Base-by-base conservation (phyloP, 2,329 filamentous ascomycete genomes). In the Podosphaera leucotricha region DNA sequence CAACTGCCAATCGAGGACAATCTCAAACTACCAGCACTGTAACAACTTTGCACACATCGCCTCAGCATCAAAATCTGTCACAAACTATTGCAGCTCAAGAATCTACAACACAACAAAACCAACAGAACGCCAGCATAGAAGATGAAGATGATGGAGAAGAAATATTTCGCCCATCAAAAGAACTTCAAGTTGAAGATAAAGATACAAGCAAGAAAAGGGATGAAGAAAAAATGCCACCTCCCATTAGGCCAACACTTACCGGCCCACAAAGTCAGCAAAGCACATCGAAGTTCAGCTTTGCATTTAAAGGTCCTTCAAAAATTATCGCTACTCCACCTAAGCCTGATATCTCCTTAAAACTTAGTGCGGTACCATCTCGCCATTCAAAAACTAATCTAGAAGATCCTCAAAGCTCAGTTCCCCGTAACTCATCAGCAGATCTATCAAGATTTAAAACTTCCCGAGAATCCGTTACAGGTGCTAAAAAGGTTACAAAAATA, bases 201-300 rank as follows among this genome's bases (percentile, higher is more conserved):
- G 52, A 51, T 16, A 44, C 71, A 49, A 62, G 60, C 41, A 60
- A 66, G 19, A 69, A 71, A 42, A 61, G 64, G 43, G 60, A 62
- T 41, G 57, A 61, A 19, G 66, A 70, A 46, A 64, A 66, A 44
- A 71, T 72, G 61, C 67, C 68, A 24, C 69, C 69, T 18, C 66
- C 72, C 10, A 65, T 61, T 46, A 70, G 71, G 46, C 64, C 55
- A n/a, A 57, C 62, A 11, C 63, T 67, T 28, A 61, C 63, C 3
- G 59, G 59, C 15, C 59, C 62, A 1, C 62, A 64, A 44, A 54
- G 46, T 33, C 55, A 55, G 38, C 53, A 57, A 44, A 55, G 53
- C 43, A 57, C 58, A 41, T 74, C 75, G 38, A 90, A 87, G 61
- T 92, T 94, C 55, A 92, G 84, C 58, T 95, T 95, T 59, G 84